Conservation (phyloP, 164 flowering plant genomes). For the Liquidambar formosana region DNA sequence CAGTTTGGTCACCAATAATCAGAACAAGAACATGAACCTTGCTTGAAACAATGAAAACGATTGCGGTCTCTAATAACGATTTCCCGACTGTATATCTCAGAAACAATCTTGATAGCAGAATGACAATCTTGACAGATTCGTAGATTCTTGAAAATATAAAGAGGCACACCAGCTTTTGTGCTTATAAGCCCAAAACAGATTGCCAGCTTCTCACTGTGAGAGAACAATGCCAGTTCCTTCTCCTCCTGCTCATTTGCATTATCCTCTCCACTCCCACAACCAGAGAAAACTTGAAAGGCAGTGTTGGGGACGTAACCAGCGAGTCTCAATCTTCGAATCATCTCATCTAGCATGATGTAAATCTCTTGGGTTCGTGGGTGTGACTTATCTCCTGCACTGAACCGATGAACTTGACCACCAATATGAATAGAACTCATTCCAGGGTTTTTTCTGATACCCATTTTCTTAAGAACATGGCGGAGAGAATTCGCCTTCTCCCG, state of each 20-base stretch:
- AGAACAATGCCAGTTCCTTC: constrained; percentile 53
- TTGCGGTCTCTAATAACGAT: constrained; percentile 54
- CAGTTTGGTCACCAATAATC: constrained; percentile 48
- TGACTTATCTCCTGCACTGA: constrained; percentile 64
- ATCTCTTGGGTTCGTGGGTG: constrained; percentile 45
- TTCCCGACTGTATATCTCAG: constrained; percentile 42
- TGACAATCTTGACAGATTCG: constrained; percentile 69
- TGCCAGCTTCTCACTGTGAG: constrained; percentile 68
- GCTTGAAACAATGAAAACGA: constrained; percentile 61
- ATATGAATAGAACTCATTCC: constrained; percentile 64
- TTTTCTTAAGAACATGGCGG: constrained; percentile 34
- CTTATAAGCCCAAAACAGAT: constrained; percentile 54
- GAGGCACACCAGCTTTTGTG: constrained; percentile 40
- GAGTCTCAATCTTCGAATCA: constrained; percentile 39
- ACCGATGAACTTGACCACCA: constrained; percentile 48
- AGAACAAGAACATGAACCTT: constrained; percentile 63
- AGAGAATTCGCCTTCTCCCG: constrained; percentile 37
- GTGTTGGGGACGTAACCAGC: constrained; percentile 55
- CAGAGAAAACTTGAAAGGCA: constrained; percentile 29
- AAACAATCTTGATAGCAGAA: constrained; percentile 51
- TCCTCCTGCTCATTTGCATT: constrained; percentile 40
- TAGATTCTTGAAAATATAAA: constrained; percentile 59
- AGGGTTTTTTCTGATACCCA: constrained; percentile 54
- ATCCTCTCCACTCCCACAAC: constrained; percentile 15
- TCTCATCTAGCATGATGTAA: constrained; percentile 43